Evolutionary conservation across 2,329 filamentous ascomycete species (phyloP), one percentile per base, ranked within the genome.

Genomic region (Ophiostoma pallidulum): DNA sequence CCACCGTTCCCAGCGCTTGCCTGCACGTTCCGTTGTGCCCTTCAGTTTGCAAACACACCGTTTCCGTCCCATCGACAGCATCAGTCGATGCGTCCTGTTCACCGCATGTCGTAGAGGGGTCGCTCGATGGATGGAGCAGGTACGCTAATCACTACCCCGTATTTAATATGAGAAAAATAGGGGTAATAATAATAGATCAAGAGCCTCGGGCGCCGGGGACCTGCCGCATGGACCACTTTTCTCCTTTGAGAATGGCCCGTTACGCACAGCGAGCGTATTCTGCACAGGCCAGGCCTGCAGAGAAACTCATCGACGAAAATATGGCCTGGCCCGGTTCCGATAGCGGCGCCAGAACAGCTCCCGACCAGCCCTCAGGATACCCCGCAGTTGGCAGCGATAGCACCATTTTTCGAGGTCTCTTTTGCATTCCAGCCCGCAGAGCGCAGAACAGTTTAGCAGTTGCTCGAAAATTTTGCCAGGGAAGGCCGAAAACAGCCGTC

Each of bases 111-210:
- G 43, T 39, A 38, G 24, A 39, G 42, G 32, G 42, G 31, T 28
- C 18, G 22, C 8, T 19, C 29, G 42, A 24, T 29, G 31, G 42
- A 45, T 28, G 32, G 38, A 33, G 43, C 37, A 45, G 26, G 35
- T 45, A 24, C 43, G 35, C 29, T 36, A 35, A 18, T 38, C 5
- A 10, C 37, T 47, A 33, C 47, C 44, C 47, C 47, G 32, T 50
- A 42, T 45, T 47, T 48, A 50, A 39, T 43, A 48, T 39, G 32
- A 47, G 38, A 35, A 48, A n/a, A 51, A 52, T 50, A 50, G 47
- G 50, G 50, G 50, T 52, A 52, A 47, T 48, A 50, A 44, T 31
- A 50, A 33, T 20, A 45, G 18, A 43, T 33, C n/a, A 13, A 36
- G 22, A 10, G 28, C 31, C n/a, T n/a, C n/a, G n/a, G n/a, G n/a